These are phyloP conservation scores for Paramyrothecium sp. DNA, from an alignment of 2,329 filamentous ascomycete species.

Conservation along the genomic window DNA sequence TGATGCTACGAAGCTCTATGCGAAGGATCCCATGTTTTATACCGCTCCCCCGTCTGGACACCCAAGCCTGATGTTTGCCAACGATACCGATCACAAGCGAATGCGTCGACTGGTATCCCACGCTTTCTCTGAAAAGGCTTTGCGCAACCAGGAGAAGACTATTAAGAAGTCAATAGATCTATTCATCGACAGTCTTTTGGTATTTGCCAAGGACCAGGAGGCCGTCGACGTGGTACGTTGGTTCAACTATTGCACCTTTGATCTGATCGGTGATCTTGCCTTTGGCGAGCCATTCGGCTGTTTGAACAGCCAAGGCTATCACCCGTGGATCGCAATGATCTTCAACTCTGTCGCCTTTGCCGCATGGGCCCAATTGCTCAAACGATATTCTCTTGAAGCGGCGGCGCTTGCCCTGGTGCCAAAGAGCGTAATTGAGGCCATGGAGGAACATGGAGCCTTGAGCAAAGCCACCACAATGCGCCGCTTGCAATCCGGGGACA, in stretches of 20 bases:
- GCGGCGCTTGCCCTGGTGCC: not conserved
- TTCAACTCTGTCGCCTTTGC: conserved; percentile 8
- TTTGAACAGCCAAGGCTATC: conserved; percentile 13
- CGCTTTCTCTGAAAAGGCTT: conserved; percentile 24
- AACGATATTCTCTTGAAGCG: not conserved
- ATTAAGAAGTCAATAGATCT: conserved; percentile 23
- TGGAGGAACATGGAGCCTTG: conserved; percentile 4
- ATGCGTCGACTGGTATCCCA: conserved; percentile 20
- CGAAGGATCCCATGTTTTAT: conserved; percentile 5
- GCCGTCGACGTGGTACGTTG: conserved; percentile 19
- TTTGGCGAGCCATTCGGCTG: conserved; percentile 27
- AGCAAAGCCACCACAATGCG: conserved; percentile 5
- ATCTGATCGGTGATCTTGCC: conserved; percentile 26
- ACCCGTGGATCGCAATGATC: conserved; percentile 17
- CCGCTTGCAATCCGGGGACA: conserved; percentile 10
- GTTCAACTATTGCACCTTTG: conserved; percentile 27
- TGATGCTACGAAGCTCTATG: conserved; percentile 13
- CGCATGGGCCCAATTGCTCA: not conserved
- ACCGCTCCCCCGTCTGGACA: not conserved
- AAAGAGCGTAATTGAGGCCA: not conserved
- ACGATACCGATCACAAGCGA: conserved; percentile 15
- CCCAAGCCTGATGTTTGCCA: conserved; percentile 12
- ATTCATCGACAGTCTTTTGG: conserved; percentile 17
- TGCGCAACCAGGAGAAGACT: conserved; percentile 27
- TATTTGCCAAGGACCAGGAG: conserved; percentile 6